phyloP scores from a whole-genome alignment of 2,329 filamentous ascomycete genomes.

The Thermothelomyces thermophilus region DNA sequence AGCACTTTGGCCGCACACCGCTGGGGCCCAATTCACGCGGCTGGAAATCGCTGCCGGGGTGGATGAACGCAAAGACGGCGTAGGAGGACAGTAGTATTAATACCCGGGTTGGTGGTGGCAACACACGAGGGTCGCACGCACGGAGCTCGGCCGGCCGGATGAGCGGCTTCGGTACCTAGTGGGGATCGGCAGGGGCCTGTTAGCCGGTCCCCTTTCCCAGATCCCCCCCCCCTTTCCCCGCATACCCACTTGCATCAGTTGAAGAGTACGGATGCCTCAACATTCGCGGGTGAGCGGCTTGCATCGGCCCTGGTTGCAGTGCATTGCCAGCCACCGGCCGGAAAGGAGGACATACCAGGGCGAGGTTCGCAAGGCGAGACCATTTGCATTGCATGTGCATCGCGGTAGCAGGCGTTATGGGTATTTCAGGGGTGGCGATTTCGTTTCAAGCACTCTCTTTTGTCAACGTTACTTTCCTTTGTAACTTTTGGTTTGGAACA shows the following conservation, averaged over 20 bases:
- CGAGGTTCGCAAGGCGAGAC: neutral
- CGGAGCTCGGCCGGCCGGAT: constrained; percentile 5
- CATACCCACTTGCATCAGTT: too few relatives aligned
- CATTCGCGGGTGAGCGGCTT: neutral
- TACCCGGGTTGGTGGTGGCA: neutral
- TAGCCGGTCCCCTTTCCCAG: too few relatives aligned
- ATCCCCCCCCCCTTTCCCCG: too few relatives aligned
- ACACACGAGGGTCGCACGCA: neutral
- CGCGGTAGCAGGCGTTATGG: constrained; percentile 11
- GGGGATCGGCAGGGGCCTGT: constrained; percentile 3
- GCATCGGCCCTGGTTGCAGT: neutral
- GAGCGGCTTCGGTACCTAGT: constrained; percentile 10
- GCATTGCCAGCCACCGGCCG: constrained; percentile 1
- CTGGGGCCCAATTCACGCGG: constrained; percentile 44
- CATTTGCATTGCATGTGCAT: constrained; percentile 17
- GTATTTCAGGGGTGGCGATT: constrained; percentile 2
- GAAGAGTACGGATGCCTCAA: too few relatives aligned
- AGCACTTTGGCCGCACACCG: constrained; percentile 77
- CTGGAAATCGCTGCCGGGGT: constrained; percentile 47
- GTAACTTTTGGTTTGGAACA: neutral
- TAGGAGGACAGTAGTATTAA: constrained; percentile 1
- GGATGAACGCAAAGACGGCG: constrained; percentile 33
- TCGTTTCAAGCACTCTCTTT: neutral
- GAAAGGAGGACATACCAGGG: neutral
- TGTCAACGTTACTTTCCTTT: neutral